Evolutionary conservation across 1,284 basidiomycete species (phyloP), one percentile per base, ranked within the genome.

Genomic region (Coniferiporia weirii): DNA sequence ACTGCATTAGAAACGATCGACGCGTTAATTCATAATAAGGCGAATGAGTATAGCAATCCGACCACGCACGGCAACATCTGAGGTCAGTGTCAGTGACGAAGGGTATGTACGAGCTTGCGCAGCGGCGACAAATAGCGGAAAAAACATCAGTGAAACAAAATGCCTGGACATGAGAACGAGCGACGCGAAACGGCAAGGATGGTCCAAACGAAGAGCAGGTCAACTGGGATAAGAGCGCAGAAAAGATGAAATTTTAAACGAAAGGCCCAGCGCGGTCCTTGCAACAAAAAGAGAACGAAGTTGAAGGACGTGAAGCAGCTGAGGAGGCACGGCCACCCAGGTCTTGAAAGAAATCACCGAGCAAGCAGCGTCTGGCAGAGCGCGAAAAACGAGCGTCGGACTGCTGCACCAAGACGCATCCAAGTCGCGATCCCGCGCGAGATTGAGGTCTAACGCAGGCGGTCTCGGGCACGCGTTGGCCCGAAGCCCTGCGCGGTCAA

Each of bases 1-100:
- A 71, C 87, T 88, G 59, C n/a, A 10, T 64, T 57, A 56, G n/a
- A 8, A 32, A 44, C n/a, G 22, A 58, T 43, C 22, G 32, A 19
- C 15, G 45, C 57, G 63, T 56, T 40, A 57, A 44, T 27, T 27
- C 35, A 17, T 27, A 34, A 35, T 35, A 38, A 47, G 40, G 15
- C 35, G 50, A 55, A n/a, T 35, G 32, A 58, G n/a, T 13, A 50
- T 19, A 32, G 20, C 22, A 44, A 19, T 10, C 12, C 43, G 20
- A 19, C 52, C 47, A 60, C 63, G 35, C 46, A 64, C 64, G 13
- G 61, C 63, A 45, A 54, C 49, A 60, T 65, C 57, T 38, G 57
- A 53, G 27, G 61, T 64, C n/a, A 64, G 54, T 22, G 48, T 36
- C 12, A 54, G 20, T 8, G 59, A 51, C 15, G 54, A 19, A 19